These are phyloP conservation scores for Pulveroboletus frians DNA, from an alignment of 768 basidiomycete species.

Conservation along the genomic window DNA sequence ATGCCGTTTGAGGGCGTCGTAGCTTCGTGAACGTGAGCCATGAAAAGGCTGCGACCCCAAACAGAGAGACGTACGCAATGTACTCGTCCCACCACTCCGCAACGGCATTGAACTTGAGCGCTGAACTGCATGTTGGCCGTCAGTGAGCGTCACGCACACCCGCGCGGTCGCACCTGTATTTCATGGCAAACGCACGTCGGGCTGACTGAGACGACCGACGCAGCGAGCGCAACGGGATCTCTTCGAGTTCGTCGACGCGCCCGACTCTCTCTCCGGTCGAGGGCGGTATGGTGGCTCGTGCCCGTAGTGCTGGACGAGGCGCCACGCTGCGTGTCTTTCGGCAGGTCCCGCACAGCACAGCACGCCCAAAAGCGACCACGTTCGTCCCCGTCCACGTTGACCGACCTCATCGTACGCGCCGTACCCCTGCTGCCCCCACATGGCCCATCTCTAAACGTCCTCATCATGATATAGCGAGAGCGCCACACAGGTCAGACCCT, in stretches of 20 bases:
- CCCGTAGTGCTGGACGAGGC: too few relatives aligned
- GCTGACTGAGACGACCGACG: background rate
- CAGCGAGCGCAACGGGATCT: conserved; percentile 23
- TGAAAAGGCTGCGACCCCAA: background rate
- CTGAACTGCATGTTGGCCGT: conserved; percentile 52
- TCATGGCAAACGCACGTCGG: conserved; percentile 25
- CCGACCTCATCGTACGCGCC: too few relatives aligned
- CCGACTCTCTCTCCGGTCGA: background rate
- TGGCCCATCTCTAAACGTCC: too few relatives aligned
- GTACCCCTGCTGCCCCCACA: too few relatives aligned
- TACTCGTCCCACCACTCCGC: conserved; percentile 93
- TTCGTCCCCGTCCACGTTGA: too few relatives aligned
- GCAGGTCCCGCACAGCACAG: background rate
- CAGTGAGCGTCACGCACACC: background rate
- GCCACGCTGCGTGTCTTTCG: too few relatives aligned
- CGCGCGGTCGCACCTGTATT: conserved; percentile 27
- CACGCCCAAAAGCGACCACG: too few relatives aligned
- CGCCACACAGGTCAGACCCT: too few relatives aligned
- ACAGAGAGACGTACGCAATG: conserved; percentile 56
- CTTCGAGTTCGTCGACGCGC: conserved; percentile 14
- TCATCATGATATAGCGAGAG: too few relatives aligned
- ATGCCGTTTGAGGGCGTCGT: conserved; percentile 77
- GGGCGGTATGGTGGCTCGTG: conserved; percentile 6
- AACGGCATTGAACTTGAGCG: conserved; percentile 87
- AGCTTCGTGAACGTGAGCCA: conserved; percentile 38